These are phyloP conservation scores for Kluyveromyces nonfermentans DNA, from an alignment of 805 yeast species.

Conservation along the genomic window DNA sequence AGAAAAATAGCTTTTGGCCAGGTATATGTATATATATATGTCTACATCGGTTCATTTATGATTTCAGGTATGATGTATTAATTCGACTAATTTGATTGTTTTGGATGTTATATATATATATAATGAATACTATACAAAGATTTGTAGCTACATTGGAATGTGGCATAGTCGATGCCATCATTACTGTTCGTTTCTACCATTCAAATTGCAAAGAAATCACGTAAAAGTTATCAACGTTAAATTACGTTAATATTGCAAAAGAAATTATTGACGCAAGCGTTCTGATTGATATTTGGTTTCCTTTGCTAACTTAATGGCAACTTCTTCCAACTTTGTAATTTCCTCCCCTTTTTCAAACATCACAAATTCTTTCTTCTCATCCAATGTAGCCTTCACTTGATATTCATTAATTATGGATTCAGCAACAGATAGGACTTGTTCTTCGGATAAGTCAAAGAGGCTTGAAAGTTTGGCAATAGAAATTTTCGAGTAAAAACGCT, in stretches of 20 bases:
- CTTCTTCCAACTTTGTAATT: conserved; percentile 74
- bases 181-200: neutral
- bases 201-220: neutral
- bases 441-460: conserved; percentile 54
- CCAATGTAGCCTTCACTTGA: conserved; percentile 65
- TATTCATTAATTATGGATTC: conserved; percentile 68
- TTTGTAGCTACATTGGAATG: neutral
- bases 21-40: too few relatives aligned
- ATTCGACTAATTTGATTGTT: neutral
- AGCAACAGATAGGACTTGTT: conserved; percentile 51
- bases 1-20: neutral
- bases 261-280: conserved; percentile 14
- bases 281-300: conserved; percentile 28
- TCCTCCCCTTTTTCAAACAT: conserved; percentile 71
- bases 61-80: too few relatives aligned
- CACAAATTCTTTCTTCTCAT: conserved; percentile 52
- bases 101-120: neutral
- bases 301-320: conserved; percentile 63
- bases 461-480: conserved; percentile 56
- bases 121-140: neutral
- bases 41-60: too few relatives aligned
- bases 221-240: neutral
- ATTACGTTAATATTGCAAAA: neutral
- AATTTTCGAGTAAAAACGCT: conserved; percentile 63
- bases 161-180: neutral